Evolutionary conservation across 441 rosid genomes (phyloP).

Genomic region (Gossypium schwendimanii): DNA sequence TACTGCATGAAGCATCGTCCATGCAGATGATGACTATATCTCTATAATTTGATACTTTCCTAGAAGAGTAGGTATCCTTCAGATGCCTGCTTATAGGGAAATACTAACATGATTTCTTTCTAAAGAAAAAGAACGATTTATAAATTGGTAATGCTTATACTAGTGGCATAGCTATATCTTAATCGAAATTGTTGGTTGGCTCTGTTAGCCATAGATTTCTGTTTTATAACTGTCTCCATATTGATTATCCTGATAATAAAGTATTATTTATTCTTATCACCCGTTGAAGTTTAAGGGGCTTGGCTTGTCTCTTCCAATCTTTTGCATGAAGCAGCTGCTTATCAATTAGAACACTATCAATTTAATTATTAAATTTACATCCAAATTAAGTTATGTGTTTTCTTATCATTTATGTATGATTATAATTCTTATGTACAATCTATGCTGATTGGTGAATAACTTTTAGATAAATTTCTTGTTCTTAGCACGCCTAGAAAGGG

Average conservation of each 20-base stretch:
- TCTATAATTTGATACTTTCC: not conserved
- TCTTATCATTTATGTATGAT: not conserved
- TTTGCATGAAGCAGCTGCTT: not conserved
- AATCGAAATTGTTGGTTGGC: not conserved
- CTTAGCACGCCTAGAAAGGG: not conserved
- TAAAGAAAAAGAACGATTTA: not conserved
- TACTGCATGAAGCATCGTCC: not conserved
- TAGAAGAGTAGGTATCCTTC: not conserved
- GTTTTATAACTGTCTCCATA: not conserved
- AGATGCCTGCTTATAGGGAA: not conserved
- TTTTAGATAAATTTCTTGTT: not conserved
- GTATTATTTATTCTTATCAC: not conserved
- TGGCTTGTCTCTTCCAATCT: not conserved
- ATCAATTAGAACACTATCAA: not conserved
- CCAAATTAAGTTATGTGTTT: not conserved
- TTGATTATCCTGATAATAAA: not conserved
- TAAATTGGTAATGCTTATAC: not conserved
- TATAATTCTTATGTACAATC: not conserved
- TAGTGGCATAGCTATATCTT: not conserved
- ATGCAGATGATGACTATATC: not conserved
- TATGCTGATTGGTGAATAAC: not conserved
- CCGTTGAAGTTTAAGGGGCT: not conserved
- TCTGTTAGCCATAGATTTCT: not conserved
- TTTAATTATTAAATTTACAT: not conserved
- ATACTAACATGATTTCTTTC: not conserved